These are phyloP conservation scores for Moricandia arvensis DNA, from an alignment of 345 rosid species.

Conservation along the genomic window DNA sequence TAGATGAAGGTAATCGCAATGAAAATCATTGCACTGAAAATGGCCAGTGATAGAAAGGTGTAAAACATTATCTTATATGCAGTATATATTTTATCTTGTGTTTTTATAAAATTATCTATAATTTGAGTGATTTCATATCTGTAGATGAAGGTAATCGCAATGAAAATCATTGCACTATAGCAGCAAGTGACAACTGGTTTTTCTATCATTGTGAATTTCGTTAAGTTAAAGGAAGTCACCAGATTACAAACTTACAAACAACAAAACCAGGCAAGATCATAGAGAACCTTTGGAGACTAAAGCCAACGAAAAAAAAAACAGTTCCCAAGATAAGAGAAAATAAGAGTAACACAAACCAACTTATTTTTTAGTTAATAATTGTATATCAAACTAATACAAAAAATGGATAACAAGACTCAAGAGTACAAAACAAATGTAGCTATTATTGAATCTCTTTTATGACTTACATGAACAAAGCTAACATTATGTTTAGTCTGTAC, in stretches of 20 bases:
- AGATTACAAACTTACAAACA: not conserved
- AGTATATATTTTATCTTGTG: too few species aligned
- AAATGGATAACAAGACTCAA: not conserved
- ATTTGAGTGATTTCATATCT: too few species aligned
- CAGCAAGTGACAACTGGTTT: slow-evolving; percentile 13
- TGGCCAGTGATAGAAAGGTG: too few species aligned
- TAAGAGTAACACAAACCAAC: not conserved
- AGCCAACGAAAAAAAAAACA: not conserved
- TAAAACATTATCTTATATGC: too few species aligned
- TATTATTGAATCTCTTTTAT: not conserved
- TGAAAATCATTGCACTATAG: too few species aligned
- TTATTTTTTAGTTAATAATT: not conserved
- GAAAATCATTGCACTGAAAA: not conserved
- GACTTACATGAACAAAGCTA: not conserved
- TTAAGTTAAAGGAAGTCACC: not conserved
- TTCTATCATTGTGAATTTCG: not conserved
- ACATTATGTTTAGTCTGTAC: not conserved
- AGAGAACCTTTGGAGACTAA: not conserved
- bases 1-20: not conserved
- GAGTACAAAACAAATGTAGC: not conserved
- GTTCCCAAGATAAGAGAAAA: not conserved
- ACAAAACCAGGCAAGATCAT: not conserved
- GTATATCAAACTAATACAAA: not conserved
- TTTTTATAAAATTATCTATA: too few species aligned
- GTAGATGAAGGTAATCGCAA: too few species aligned